Conservation (phyloP, 176 grass and related monocot genomes). For the Luzula sylvatica region DNA sequence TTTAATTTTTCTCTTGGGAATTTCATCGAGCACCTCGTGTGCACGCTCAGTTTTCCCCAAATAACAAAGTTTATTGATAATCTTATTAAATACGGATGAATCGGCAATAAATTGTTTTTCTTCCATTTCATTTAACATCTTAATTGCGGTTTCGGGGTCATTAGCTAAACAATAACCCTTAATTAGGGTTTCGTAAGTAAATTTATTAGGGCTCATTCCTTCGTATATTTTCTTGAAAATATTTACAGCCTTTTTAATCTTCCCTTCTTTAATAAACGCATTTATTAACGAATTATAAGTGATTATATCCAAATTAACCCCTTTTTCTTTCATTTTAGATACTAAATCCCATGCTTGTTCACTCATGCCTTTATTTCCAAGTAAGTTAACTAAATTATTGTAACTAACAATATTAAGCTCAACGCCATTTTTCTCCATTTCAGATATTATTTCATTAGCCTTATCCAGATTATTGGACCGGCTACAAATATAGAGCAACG, state of each 20-base stretch:
- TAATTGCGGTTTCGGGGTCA: constrained; percentile 31
- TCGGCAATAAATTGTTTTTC: constrained; percentile 27
- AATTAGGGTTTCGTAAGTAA: constrained; percentile 73
- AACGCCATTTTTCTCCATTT: constrained; percentile 45
- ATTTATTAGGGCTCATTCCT: constrained; percentile 22
- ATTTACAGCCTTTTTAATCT: constrained; percentile 44
- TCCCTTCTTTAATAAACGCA: constrained; percentile 59
- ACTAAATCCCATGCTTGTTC: constrained; percentile 55
- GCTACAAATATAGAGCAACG: constrained; percentile 75
- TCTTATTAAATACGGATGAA: constrained; percentile 48
- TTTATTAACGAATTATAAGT: constrained; percentile 73
- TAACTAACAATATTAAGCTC: constrained; percentile 49
- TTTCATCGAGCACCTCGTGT: constrained; percentile 59
- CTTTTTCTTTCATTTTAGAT: constrained; percentile 52
- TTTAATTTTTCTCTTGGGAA: constrained; percentile 55
- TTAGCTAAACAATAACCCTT: constrained; percentile 63
- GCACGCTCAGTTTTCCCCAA: constrained; percentile 58
- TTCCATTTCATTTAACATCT: constrained; percentile 53
- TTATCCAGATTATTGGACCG: constrained; percentile 40
- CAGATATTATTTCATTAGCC: constrained; percentile 33
- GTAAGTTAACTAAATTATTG: constrained; percentile 66
- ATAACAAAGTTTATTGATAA: constrained; percentile 70
- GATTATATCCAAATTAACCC: constrained; percentile 40
- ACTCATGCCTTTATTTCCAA: constrained; percentile 63
- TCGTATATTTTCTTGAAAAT: constrained; percentile 41